Percentiles rank a stretch among this genome's conserved stretches.
phyloP scores from a whole-genome alignment of 2,329 filamentous ascomycete genomes.

The Xylaria sp. region DNA sequence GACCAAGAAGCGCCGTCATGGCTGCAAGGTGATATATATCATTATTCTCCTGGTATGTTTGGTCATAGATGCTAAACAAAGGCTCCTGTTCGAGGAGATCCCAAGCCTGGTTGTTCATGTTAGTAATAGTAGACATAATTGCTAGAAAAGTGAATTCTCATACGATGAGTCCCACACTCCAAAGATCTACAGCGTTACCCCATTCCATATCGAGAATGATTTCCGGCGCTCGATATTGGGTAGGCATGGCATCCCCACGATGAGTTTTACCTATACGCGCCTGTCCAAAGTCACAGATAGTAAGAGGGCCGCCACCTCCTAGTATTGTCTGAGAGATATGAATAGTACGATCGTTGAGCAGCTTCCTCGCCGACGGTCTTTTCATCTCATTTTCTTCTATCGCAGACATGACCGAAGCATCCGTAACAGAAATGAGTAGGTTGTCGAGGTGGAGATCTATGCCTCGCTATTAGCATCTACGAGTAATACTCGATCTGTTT shows the following conservation, averaged over 20 bases:
- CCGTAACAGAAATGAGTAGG: constrained; percentile 14
- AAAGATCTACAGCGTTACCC: constrained; percentile 25
- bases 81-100: constrained; percentile 24
- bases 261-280: constrained; percentile 24
- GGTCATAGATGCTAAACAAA: constrained; percentile 23
- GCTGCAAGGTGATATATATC: constrained; percentile 24
- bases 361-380: constrained; percentile 24
- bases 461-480: background rate
- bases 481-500: background rate
- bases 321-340: constrained; percentile 16
- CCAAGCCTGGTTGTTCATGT: constrained; percentile 19
- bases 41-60: constrained; percentile 23
- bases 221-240: constrained; percentile 26
- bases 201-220: constrained; percentile 30
- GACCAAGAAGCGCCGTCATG: constrained; percentile 24
- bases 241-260: constrained; percentile 13
- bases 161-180: constrained; percentile 28
- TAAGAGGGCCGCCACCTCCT: constrained; percentile 17
- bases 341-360: constrained; percentile 14
- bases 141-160: background rate
- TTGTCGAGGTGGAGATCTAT: constrained; percentile 25
- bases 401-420: constrained; percentile 10
- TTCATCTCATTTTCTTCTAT: constrained; percentile 21
- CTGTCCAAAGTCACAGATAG: constrained; percentile 25
- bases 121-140: background rate